phyloP scores from a whole-genome alignment of 257 asterid genomes.

The Fraxinus quadrangulata region DNA sequence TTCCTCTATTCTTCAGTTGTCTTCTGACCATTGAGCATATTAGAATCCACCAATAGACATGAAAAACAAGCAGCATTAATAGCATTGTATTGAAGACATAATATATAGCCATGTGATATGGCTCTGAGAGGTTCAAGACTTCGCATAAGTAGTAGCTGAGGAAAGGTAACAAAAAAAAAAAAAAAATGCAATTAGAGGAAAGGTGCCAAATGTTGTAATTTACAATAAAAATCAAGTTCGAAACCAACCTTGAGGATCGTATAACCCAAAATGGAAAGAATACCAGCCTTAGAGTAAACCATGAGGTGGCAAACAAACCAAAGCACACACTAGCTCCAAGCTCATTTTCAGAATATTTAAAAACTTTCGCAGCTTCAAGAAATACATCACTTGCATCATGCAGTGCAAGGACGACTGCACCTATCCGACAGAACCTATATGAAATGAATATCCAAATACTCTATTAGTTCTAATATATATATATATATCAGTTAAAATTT shows the following conservation, averaged over 20 bases:
- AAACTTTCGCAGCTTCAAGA: slow-evolving; percentile 91
- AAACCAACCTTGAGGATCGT: slow-evolving; percentile 31
- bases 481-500: not conserved
- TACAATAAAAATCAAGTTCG: not conserved
- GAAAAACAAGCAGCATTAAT: slow-evolving; percentile 57
- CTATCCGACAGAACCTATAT: slow-evolving; percentile 77
- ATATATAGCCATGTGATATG: slow-evolving; percentile 30
- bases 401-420: slow-evolving; percentile 72
- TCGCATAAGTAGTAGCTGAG: slow-evolving; percentile 36
- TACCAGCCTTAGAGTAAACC: slow-evolving; percentile 85
- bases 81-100: slow-evolving; percentile 51
- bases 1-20: slow-evolving; percentile 83
- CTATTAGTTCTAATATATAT: not conserved
- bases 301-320: slow-evolving; percentile 78
- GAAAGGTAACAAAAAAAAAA: slow-evolving; percentile 26
- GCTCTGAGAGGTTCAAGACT: slow-evolving; percentile 34
- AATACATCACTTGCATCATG: slow-evolving; percentile 96
- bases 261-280: slow-evolving; percentile 79
- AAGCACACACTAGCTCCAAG: slow-evolving; percentile 79
- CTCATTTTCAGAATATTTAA: slow-evolving; percentile 82
- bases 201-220: not conserved
- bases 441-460: slow-evolving; percentile 1
- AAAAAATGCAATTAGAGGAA: slow-evolving; percentile 16
- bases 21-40: slow-evolving; percentile 73
- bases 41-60: slow-evolving; percentile 95